Base-by-base conservation (phyloP, 352 stramenopile species). In the Phytopythium ostracodes region DNA sequence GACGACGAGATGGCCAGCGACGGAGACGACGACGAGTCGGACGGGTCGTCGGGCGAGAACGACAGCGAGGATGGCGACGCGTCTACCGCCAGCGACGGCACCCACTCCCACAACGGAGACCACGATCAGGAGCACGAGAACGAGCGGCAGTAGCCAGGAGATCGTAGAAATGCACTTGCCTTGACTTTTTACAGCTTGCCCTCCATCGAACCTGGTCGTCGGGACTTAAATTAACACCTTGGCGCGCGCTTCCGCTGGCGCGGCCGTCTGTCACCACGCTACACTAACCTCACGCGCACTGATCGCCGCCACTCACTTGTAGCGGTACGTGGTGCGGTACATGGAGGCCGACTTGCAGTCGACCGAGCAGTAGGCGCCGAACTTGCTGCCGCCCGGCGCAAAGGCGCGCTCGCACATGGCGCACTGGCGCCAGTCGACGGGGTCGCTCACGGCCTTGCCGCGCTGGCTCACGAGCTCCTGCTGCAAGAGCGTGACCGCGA, bases 271-370 rank as follows among this genome's bases (percentile, higher is more conserved):
- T 25, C 18, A 9, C 18, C 18, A 8, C n/a, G 15, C 33, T 38
- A 38, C 33, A 38, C 33, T 38, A 38, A 10, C 14, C 24, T 20
- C 27, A 8, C 29, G 7, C 24, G 36, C 11, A 12, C 24, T 29
- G 2, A 35, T 24, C 24, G 4, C 9, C 44, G 8, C 22, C 46
- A 14, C 8, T 57, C 29, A 57, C 27, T 27, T 29, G 51, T 27
- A 42, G 51, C 31, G 35, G 29, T 58, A 65, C 35, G 67, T 66
- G 31, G 35, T 47, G 61, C 63, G 75, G 60, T 85, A 84, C 52
- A 84, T 65, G 63, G 83, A 78, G 24, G 81, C 77, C 29, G 83
- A 89, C 71, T 87, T 92, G 73, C 83, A 92, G 70, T 92, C 83
- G 38, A 90, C 59, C 65, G 83, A 92, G 65, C 83, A 92, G 57